Base-by-base conservation (phyloP, 2,329 filamentous ascomycete species). In the Pezicula rhizophila region DNA sequence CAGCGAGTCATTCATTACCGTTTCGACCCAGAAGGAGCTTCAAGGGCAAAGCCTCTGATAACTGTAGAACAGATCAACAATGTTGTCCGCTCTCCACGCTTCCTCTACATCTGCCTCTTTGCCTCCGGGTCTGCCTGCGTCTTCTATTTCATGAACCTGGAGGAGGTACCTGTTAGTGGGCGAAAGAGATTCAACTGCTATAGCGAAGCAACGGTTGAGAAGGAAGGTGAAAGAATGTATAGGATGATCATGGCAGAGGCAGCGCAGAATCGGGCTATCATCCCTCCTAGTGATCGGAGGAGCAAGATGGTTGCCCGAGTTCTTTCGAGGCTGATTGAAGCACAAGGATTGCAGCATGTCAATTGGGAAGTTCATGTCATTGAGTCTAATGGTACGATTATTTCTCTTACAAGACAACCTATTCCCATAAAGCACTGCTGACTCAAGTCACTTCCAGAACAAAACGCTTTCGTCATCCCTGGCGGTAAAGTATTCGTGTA, bases 401-500 rank as follows among this genome's bases (percentile, higher is more conserved):
- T 26, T 37, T 7, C 14, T 15, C 20, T 10, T 18, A 23, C 50
- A 15, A 38, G 26, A 28, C 20, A 18, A 39, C 38, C 51, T 55
- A 43, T 54, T 45, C 31, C 25, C 26, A 35, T 33, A 25, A 5
- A 14, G 17, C 47, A 8, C 34, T 35, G 8, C 35, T 43, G 23
- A 52, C n/a, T 35, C 28, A 7, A 2, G 28, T 10, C 11, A 41
- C 23, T 15, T 2, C 14, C 12, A 48, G 42, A 63, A 60, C 62
- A 51, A 74, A 92, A 92, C 59, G 87, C 87, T 0, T 89, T 91
- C 60, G 86, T 92, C 1, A 75, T 89, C 5, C 87, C 87, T 0
- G 86, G 82, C 4, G 86, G 87, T 20, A 89, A 90, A 59, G 86
- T 92, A 1, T 91, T 91, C 62, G 86, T 92, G 2, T 85, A 82